Evolutionary conservation across 2,329 filamentous ascomycete species (phyloP), one percentile per base, ranked within the genome.

Genomic region (Fragosphaeria purpurea): DNA sequence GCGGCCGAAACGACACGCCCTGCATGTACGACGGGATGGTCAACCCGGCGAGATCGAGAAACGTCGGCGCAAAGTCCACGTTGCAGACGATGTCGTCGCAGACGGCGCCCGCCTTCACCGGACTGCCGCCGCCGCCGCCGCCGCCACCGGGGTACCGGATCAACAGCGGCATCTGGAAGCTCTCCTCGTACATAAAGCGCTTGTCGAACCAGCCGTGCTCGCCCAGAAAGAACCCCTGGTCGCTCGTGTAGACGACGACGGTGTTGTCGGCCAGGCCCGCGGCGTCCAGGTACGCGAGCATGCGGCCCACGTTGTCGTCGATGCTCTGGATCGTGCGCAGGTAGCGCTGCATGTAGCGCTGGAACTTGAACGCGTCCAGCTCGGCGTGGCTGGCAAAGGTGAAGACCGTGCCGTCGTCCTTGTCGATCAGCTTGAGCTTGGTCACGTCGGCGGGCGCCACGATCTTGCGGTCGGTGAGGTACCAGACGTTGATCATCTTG

Each of bases 201-300:
- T 78, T 78, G 58, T 77, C 75, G 55, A 77, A 77, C 74, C 73
- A 78, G 48, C 75, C 74, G 53, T 78, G 75, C 51, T 78, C 75
- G 6, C 74, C 74, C 0, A 78, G 68, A 59, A 77, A 77, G 63
- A 77, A 77, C 5, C 74, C 75, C 52, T 77, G 73, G 53, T 76
- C 74, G 0, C 71, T 74, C 0, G 71, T 75, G 54, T 77, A 77
- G n/a, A 77, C 65, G 2, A 77, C 68, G 3, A 77, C 60, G 0
- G 74, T 77, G 54, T 76, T 69, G 1, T 73, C 62, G 0, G 67
- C 60, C 0, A 76, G 58, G 0, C 61, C 67, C 7, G 71, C 63
- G 0, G 56, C 56, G 9, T 76, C 71, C 1, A 77, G 63, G 42
- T 64, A 73, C 44, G 74, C 64, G 0, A 77, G 62, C 53, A 76